These are phyloP conservation scores for Globisporangium cylindrosporum DNA, from an alignment of 352 stramenopile genomes.

Conservation along the genomic window DNA sequence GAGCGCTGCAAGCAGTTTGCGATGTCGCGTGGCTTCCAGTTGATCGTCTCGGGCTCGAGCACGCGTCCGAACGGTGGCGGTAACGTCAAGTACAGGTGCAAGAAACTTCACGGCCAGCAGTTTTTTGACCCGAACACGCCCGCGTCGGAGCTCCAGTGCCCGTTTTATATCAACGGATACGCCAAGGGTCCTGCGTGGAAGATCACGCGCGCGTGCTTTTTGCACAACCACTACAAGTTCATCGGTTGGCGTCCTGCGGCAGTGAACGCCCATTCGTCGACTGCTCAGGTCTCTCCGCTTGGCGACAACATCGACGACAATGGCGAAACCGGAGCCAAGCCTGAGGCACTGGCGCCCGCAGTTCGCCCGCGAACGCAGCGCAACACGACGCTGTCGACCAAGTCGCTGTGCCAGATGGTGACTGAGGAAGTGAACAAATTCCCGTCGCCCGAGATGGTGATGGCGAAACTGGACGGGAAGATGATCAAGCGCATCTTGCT, in stretches of 20 bases:
- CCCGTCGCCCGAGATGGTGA: slow-evolving; percentile 49
- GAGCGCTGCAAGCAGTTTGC: slow-evolving; percentile 79
- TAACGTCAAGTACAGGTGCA: slow-evolving; percentile 84
- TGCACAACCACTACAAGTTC: slow-evolving; percentile 88
- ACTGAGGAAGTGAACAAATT: slow-evolving; percentile 65
- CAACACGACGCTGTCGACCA: slow-evolving; percentile 82
- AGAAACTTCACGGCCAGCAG: slow-evolving; percentile 77
- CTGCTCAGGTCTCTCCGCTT: background rate
- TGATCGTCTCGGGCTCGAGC: slow-evolving; percentile 66
- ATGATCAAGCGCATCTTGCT: slow-evolving; percentile 69
- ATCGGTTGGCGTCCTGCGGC: slow-evolving; percentile 49
- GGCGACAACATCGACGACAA: background rate
- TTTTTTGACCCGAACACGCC: slow-evolving; percentile 64
- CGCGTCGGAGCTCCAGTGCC: slow-evolving; percentile 49
- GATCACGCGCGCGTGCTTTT: slow-evolving; percentile 67
- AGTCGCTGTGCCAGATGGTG: slow-evolving; percentile 70
- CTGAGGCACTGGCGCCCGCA: background rate
- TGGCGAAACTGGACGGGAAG: slow-evolving; percentile 74
- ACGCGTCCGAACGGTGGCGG: slow-evolving; percentile 62
- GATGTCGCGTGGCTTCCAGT: slow-evolving; percentile 70
- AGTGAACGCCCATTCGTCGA: background rate
- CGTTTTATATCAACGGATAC: slow-evolving; percentile 83
- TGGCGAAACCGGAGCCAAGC: background rate
- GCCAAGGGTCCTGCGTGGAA: slow-evolving; percentile 66
- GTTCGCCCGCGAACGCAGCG: slow-evolving; percentile 36